These are phyloP conservation scores for Thelephora terrestris DNA, from an alignment of 1,284 basidiomycete genomes.

Conservation along the genomic window DNA sequence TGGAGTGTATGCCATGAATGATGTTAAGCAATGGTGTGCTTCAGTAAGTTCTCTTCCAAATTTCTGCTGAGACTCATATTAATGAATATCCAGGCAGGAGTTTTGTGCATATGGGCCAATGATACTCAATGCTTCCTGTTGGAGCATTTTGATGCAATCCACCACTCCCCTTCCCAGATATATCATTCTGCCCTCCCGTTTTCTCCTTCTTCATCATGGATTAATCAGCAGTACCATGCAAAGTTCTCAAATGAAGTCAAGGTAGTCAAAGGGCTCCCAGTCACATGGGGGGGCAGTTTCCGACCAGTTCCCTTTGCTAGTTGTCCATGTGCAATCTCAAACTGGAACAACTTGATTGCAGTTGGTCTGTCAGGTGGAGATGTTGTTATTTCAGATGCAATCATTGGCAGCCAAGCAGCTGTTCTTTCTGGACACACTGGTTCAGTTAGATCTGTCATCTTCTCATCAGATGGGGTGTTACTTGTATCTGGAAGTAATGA, in stretches of 20 bases:
- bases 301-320: background rate
- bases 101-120: too few relatives aligned
- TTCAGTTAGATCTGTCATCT: constrained; percentile 1
- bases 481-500: constrained; percentile 1
- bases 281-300: background rate
- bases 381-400: background rate
- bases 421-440: background rate
- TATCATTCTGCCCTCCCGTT: background rate
- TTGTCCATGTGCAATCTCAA: background rate
- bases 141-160: too few relatives aligned
- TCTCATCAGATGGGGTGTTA: constrained; percentile 3
- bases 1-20: too few relatives aligned
- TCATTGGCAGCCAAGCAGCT: background rate
- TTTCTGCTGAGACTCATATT: too few relatives aligned
- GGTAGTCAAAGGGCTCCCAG: background rate
- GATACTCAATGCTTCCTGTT: too few relatives aligned
- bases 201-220: background rate
- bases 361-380: background rate
- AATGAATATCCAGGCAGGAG: too few relatives aligned
- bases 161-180: background rate
- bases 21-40: too few relatives aligned
- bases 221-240: background rate
- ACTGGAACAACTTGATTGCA: background rate
- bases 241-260: too few relatives aligned
- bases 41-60: too few relatives aligned